phyloP scores from a whole-genome alignment of 1,284 basidiomycete genomes.

The Marasmius oreades region DNA sequence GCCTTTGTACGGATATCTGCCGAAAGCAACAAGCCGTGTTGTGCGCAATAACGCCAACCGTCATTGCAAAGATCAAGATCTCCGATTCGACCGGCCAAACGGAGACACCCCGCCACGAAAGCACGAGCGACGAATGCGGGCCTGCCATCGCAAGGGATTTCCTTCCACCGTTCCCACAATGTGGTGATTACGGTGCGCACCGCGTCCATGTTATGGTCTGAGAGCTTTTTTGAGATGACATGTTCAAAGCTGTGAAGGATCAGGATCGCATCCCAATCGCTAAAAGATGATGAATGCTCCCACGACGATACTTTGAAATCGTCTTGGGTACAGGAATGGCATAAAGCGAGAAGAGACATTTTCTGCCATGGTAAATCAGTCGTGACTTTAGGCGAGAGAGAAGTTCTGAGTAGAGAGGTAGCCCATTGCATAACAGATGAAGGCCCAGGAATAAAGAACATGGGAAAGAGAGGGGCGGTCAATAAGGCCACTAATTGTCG shows the following conservation, averaged over 20 bases:
- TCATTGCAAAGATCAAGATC: conserved; percentile 34
- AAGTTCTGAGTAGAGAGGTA: conserved; percentile 19
- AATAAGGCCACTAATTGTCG: conserved; percentile 24
- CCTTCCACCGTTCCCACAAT: conserved; percentile 42
- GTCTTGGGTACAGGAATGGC: conserved; percentile 23
- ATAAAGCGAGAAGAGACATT: conserved; percentile 30
- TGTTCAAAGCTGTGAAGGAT: conserved; percentile 18
- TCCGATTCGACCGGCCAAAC: conserved; percentile 33
- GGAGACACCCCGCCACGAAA: conserved; percentile 44
- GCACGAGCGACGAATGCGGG: conserved; percentile 28
- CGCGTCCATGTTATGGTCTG: conserved; percentile 11
- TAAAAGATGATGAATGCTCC: not conserved
- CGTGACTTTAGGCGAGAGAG: conserved; percentile 24
- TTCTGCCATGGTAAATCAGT: conserved; percentile 30
- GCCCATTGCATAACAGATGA: conserved; percentile 26
- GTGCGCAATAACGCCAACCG: conserved; percentile 21
- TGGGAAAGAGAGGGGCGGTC: conserved; percentile 13
- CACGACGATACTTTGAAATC: conserved; percentile 25
- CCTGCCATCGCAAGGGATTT: conserved; percentile 16
- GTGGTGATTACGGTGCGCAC: conserved; percentile 29
- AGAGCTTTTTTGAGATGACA: conserved; percentile 6
- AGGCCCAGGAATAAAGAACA: conserved; percentile 9
- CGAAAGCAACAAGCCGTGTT: conserved; percentile 19
- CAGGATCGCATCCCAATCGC: conserved; percentile 19
- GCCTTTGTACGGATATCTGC: conserved; percentile 7